These are phyloP conservation scores for Didymella glomerata DNA, from an alignment of 2,329 filamentous ascomycete species.

Conservation along the genomic window DNA sequence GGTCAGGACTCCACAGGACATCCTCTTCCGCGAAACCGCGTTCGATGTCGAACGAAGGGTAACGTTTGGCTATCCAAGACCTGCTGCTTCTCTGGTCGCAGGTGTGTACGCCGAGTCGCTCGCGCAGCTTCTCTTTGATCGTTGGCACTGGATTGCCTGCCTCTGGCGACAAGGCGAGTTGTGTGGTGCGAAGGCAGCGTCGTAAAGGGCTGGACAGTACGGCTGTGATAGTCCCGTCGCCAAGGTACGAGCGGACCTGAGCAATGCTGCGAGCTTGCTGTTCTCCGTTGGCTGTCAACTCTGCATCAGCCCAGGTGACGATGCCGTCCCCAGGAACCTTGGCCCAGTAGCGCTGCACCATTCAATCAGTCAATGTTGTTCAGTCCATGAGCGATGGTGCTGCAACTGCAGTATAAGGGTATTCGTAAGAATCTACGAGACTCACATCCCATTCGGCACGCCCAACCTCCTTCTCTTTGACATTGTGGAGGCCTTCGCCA, in stretches of 20 bases:
- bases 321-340: constrained; percentile 52
- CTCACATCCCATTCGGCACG: constrained; percentile 71
- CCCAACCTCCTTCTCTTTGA: constrained; percentile 69
- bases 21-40: constrained; percentile 67
- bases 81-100: constrained; percentile 67
- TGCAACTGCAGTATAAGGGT: not conserved
- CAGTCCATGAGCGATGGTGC: not conserved
- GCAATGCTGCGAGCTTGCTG: constrained; percentile 64
- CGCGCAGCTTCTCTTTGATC: constrained; percentile 69
- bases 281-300: constrained; percentile 63
- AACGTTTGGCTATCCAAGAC: constrained; percentile 59
- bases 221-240: not conserved
- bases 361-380: not conserved
- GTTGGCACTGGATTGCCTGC: constrained; percentile 50
- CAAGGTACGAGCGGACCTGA: constrained; percentile 62
- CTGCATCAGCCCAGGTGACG: not conserved
- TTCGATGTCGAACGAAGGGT: constrained; percentile 62
- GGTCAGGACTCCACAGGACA: constrained; percentile 52
- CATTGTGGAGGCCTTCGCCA: constrained; percentile 70
- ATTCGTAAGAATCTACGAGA: constrained; percentile 5
- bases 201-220: constrained; percentile 47
- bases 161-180: constrained; percentile 65
- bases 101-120: constrained; percentile 70
- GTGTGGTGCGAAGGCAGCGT: constrained; percentile 68
- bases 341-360: constrained; percentile 65